These are phyloP conservation scores for Hypomontagnella monticulosa DNA, from an alignment of 495 filamentous ascomycete species.

Conservation along the genomic window DNA sequence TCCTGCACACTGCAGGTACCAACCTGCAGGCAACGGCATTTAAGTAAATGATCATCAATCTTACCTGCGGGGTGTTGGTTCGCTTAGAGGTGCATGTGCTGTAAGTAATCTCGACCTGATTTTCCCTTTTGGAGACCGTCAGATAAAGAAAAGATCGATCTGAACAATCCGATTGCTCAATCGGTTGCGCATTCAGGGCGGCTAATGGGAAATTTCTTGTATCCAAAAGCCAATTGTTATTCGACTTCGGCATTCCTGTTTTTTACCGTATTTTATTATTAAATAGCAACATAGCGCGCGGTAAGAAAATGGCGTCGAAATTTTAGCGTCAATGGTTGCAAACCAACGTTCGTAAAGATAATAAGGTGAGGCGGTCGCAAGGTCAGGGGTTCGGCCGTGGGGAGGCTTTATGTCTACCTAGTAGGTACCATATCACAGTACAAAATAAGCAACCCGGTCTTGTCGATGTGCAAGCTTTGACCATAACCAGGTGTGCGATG, in stretches of 20 bases:
- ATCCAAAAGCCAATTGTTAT: neutral
- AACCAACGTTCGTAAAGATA: neutral
- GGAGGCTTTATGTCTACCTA: conserved; percentile 11
- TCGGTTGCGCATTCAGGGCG: conserved; percentile 17
- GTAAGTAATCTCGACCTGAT: conserved; percentile 31
- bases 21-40: conserved; percentile 32
- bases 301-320: conserved; percentile 18
- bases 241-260: conserved; percentile 1
- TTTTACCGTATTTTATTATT: neutral
- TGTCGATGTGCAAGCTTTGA: conserved; percentile 12
- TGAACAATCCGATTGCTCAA: conserved; percentile 23
- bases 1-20: conserved; percentile 43
- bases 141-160: conserved; percentile 34
- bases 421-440: neutral
- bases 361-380: neutral
- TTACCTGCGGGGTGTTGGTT: conserved; percentile 23
- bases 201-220: conserved; percentile 25
- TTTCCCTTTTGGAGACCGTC: conserved; percentile 28
- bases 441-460: conserved; percentile 7
- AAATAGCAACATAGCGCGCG: conserved; percentile 24
- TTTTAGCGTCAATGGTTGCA: no score
- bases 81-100: conserved; percentile 31
- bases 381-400: neutral
- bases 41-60: conserved; percentile 35
- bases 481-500: conserved; percentile 18